phyloP scores from a whole-genome alignment of 202 grass and related monocot species.

The Setaria viridis region DNA sequence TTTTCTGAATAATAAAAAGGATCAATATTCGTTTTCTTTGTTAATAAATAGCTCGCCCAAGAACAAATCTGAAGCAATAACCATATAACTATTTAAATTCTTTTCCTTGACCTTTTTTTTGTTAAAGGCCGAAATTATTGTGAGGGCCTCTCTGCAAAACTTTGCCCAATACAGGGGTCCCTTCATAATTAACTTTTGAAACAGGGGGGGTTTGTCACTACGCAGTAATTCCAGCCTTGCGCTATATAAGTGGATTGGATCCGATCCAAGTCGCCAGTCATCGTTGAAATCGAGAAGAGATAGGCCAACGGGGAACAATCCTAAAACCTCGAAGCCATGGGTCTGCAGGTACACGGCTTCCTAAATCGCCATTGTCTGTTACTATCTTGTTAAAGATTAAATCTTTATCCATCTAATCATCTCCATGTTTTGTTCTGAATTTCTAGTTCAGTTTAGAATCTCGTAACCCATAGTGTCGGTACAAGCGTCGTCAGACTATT shows the following conservation, averaged over 20 bases:
- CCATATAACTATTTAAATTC: too few species aligned
- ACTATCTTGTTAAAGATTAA: background rate
- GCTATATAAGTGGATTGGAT: slow-evolving; percentile 42
- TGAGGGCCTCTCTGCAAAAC: background rate
- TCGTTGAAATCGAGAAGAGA: slow-evolving; percentile 43
- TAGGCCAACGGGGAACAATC: background rate
- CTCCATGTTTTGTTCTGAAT: slow-evolving; percentile 10
- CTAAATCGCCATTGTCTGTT: background rate
- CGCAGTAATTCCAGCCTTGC: background rate
- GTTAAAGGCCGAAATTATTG: too few species aligned
- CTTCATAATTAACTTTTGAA: background rate
- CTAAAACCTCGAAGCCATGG: slow-evolving; percentile 40
- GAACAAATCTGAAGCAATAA: too few species aligned
- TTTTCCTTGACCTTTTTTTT: too few species aligned
- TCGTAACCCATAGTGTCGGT: background rate
- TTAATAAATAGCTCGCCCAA: background rate
- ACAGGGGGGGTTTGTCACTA: background rate
- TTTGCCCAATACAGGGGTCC: background rate
- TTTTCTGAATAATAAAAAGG: background rate
- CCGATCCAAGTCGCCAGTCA: slow-evolving; percentile 14
- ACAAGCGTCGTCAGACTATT: background rate
- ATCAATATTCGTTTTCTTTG: background rate
- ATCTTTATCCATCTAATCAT: background rate
- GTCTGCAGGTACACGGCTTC: slow-evolving; percentile 49
- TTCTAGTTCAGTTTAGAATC: background rate